A percentile compares a stretch with the other conserved stretches of the same genome.
These are phyloP conservation scores for Carnegiea gigantea DNA, from an alignment of 179 eudicot species.

Conservation along the genomic window DNA sequence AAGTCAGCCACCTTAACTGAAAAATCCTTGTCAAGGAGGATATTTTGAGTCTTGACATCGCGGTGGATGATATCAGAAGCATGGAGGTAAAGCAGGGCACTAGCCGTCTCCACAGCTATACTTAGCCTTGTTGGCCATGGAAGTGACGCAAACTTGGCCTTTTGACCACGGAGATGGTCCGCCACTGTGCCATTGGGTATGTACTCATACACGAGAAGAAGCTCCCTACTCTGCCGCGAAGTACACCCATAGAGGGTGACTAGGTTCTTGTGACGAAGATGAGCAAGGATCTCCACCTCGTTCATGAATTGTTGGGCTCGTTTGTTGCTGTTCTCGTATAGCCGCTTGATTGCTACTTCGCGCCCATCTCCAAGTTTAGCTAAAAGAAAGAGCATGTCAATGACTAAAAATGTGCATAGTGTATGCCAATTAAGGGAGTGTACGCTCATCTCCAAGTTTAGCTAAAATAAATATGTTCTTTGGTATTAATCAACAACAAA, in stretches of 20 bases:
- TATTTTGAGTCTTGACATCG: slow-evolving; percentile 36
- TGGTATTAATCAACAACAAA: too few species aligned
- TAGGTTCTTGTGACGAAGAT: slow-evolving; percentile 33
- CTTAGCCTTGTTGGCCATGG: slow-evolving; percentile 27
- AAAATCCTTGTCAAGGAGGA: slow-evolving; percentile 30
- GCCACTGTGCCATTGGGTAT: slow-evolving; percentile 38
- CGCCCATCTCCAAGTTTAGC: slow-evolving; percentile 35
- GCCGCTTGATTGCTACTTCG: slow-evolving; percentile 37
- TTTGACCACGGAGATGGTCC: slow-evolving; percentile 35
- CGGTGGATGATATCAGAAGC: slow-evolving; percentile 33
- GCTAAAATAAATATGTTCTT: too few species aligned
- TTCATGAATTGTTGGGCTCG: slow-evolving; percentile 33
- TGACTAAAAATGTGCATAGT: neutral
- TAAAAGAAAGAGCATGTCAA: neutral
- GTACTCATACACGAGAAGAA: slow-evolving; percentile 37
- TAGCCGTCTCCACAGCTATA: slow-evolving; percentile 30
- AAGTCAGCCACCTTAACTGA: slow-evolving; percentile 39
- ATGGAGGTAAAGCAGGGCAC: slow-evolving; percentile 31
- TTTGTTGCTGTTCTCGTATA: slow-evolving; percentile 36
- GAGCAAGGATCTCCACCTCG: slow-evolving; percentile 37
- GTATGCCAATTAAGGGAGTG: too few species aligned
- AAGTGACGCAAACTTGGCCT: neutral
- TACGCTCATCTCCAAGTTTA: too few species aligned
- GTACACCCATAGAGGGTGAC: slow-evolving; percentile 39
- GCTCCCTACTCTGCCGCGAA: slow-evolving; percentile 32